Base-by-base conservation (phyloP, 2,329 filamentous ascomycete species). In the Rhynchosporium secalis region DNA sequence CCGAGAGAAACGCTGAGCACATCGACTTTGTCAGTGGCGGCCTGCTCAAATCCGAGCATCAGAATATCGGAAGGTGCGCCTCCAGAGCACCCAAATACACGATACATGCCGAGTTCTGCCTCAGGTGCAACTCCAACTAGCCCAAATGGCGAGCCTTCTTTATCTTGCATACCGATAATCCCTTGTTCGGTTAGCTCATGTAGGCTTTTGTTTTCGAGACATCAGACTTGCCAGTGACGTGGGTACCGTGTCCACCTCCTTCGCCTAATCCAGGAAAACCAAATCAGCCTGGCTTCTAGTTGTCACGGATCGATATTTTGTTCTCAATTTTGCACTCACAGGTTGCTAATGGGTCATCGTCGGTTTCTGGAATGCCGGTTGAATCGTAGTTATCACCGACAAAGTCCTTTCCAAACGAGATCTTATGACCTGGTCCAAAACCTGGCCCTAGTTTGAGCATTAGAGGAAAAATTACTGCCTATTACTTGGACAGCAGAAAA, bases 381-480 rank as follows among this genome's bases (percentile, higher is more conserved):
- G 66, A 65, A 52, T 69, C 66, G 13, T 60, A 38, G 29, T 26
- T 26, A 10, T 62, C 58, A 20, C 40, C 29, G 20, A 86, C 80
- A 46, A 86, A 76, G 65, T 86, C 84, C 40, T 77, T 77, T 28
- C 86, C 86, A 62, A 80, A 82, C 2, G 78, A 77, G 20, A 89
- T 82, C 46, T 87, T 76, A 66, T 81, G 87, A 12, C 79, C 83
- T 1, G 77, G 69, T 1, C 86, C 86, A 70, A 87, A 88, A 69
- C 86, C 20, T 20, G 20, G 20, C 20, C 20, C 20, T 20, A 20
- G 20, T 20, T 20, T 20, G 20, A 20, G 20, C 20, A 20, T 20
- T 20, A 20, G 20, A 1, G 20, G 1, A 20, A 20, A 20, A 20
- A 20, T 1, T 20, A 20, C 20, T 20, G 20, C 20, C 20, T 20